Evolutionary conservation across 2,329 filamentous ascomycete genomes (phyloP).

Genomic region (Waltergamsia citrina): DNA sequence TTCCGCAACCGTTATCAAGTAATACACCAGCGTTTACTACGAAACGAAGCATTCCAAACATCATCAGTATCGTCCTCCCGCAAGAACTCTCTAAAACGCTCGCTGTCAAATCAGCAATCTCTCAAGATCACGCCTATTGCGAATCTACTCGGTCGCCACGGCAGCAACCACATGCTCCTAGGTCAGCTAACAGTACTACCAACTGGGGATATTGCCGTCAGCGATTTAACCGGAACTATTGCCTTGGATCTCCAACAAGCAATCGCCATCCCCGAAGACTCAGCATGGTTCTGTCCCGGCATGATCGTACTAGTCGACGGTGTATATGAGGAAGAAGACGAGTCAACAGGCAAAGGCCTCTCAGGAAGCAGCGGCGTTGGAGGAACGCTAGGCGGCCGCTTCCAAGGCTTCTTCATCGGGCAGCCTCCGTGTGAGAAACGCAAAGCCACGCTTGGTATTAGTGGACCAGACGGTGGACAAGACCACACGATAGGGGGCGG

Average conservation of each 20-base stretch:
- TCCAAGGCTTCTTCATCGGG: constrained; percentile 82
- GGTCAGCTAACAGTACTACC: constrained; percentile 75
- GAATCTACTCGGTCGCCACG: constrained; percentile 67
- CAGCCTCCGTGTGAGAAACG: constrained; percentile 87
- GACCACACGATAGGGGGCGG: constrained; percentile 63
- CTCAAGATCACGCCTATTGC: constrained; percentile 86
- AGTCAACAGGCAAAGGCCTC: constrained; percentile 57
- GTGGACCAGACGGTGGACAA: constrained; percentile 44
- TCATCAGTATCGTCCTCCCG: constrained; percentile 60
- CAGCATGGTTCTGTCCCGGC: constrained; percentile 86
- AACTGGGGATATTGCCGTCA: constrained; percentile 72
- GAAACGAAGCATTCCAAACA: constrained; percentile 87
- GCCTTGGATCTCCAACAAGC: constrained; percentile 74
- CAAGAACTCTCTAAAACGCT: constrained; percentile 43
- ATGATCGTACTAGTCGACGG: constrained; percentile 96
- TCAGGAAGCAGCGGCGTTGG: constrained; percentile 76
- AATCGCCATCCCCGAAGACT: constrained; percentile 71
- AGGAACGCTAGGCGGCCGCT: constrained; percentile 83
- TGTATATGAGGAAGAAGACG: constrained; percentile 90
- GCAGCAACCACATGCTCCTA: constrained; percentile 76
- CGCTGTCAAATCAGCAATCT: constrained; percentile 53
- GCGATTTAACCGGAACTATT: constrained; percentile 83
- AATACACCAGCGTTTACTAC: constrained; percentile 81
- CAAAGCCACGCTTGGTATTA: constrained; percentile 66
- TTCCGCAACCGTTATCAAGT: constrained; percentile 90